Evolutionary conservation across 139 green algal species (phyloP).

Genomic region (Micromonas pusilla): DNA sequence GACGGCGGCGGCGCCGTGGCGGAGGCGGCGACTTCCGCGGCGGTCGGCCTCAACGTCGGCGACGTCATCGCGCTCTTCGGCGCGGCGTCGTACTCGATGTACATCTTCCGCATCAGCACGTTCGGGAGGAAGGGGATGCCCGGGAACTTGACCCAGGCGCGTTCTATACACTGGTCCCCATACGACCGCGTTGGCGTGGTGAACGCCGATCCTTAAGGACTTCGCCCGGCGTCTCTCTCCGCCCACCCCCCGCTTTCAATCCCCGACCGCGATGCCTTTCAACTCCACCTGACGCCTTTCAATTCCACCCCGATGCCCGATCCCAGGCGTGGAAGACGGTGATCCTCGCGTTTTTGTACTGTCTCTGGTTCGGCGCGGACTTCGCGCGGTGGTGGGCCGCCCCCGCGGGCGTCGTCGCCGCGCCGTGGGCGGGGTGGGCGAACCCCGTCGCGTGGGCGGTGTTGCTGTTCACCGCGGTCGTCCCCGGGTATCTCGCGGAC

Average conservation of each 20-base stretch:
- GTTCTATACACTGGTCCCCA: too few species aligned
- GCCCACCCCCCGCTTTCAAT: too few species aligned
- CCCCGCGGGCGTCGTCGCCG: not conserved
- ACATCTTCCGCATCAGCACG: slow-evolving; percentile 10
- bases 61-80: slow-evolving; percentile 9
- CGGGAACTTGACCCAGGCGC: not conserved
- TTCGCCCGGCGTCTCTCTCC: too few species aligned
- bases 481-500: slow-evolving; percentile 11
- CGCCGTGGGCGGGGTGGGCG: not conserved
- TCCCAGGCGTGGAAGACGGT: slow-evolving; percentile 19
- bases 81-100: slow-evolving; percentile 16
- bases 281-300: too few species aligned
- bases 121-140: not conserved
- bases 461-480: slow-evolving; percentile 13
- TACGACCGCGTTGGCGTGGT: too few species aligned
- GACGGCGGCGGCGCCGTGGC: not conserved
- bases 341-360: slow-evolving; percentile 10
- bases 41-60: slow-evolving; percentile 14
- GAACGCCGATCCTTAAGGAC: too few species aligned
- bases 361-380: not conserved
- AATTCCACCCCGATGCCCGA: too few species aligned
- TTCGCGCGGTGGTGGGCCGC: not conserved
- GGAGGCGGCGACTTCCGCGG: not conserved
- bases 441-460: not conserved
- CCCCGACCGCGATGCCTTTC: too few species aligned